Percentiles rank a stretch among this genome's conserved stretches.
Evolutionary conservation across 2,329 filamentous ascomycete genomes (phyloP).

Genomic region (Microdochium trichocladiopsis): DNA sequence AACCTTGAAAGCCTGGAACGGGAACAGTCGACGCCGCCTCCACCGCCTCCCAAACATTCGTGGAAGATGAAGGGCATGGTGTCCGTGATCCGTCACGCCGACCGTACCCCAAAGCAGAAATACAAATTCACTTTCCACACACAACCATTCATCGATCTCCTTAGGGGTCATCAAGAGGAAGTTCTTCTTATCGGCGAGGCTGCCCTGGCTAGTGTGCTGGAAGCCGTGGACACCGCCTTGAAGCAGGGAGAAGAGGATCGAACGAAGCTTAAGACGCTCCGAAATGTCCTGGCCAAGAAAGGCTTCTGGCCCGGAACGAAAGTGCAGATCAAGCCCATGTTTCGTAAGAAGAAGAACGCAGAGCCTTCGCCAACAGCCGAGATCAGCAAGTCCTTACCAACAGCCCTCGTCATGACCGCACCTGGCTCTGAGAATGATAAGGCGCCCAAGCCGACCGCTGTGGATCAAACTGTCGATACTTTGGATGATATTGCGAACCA

Average conservation of each 20-base stretch:
- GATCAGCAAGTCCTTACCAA: constrained; percentile 20
- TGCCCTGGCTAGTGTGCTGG: constrained; percentile 79
- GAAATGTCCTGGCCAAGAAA: constrained; percentile 86
- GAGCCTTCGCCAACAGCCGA: constrained; percentile 33
- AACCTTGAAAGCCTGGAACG: constrained; percentile 14
- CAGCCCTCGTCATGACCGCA: constrained; percentile 13
- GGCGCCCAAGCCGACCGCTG: constrained; percentile 9
- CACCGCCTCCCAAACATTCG: constrained; percentile 75
- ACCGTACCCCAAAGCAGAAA: constrained; percentile 97
- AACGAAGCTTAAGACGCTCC: constrained; percentile 76
- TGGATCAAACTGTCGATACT: constrained; percentile 4
- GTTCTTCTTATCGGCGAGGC: constrained; percentile 89
- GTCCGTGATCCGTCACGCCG: constrained; percentile 90
- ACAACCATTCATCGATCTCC: constrained; percentile 86
- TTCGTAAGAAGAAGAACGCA: constrained; percentile 75
- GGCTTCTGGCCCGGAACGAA: constrained; percentile 93
- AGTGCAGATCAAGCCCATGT: constrained; percentile 99
- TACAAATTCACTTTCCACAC: constrained; percentile 99
- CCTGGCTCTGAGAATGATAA: constrained; percentile 13
- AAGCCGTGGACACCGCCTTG: constrained; percentile 78
- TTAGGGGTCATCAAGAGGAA: constrained; percentile 94
- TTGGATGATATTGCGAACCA: constrained; percentile 7
- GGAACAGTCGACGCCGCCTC: constrained; percentile 47
- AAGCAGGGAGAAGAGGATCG: constrained; percentile 75
- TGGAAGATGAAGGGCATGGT: constrained; percentile 99